Conservation (phyloP, 1,284 basidiomycete genomes). For the Tylopilus orsonianus region DNA sequence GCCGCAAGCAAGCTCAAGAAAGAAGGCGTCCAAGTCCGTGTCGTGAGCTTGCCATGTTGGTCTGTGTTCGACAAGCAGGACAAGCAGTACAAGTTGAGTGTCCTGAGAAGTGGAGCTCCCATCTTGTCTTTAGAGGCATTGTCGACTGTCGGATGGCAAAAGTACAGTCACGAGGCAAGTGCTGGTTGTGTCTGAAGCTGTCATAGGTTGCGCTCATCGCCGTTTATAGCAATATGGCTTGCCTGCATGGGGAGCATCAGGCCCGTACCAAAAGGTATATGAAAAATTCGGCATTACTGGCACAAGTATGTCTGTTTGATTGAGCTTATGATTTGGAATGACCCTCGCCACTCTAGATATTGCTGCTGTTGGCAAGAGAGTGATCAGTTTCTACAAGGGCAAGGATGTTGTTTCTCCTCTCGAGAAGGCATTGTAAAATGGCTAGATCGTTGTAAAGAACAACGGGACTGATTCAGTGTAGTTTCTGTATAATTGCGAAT, state of each 20-base stretch:
- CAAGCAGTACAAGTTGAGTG: constrained; percentile 77
- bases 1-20: constrained; percentile 77
- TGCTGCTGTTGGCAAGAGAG: constrained; percentile 79
- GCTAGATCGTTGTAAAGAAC: not conserved
- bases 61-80: constrained; percentile 86
- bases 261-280: constrained; percentile 87
- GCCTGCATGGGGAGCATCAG: constrained; percentile 83
- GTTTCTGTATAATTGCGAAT: constrained; percentile 14
- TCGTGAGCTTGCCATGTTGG: constrained; percentile 91
- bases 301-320: constrained; percentile 49
- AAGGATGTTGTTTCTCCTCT: constrained; percentile 77
- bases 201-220: constrained; percentile 11
- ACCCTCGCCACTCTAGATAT: constrained; percentile 51
- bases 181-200: not conserved
- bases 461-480: constrained; percentile 14
- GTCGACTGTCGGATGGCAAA: constrained; percentile 79
- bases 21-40: constrained; percentile 77
- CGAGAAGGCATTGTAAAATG: constrained; percentile 58
- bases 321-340: constrained; percentile 1
- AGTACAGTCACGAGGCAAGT: constrained; percentile 79
- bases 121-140: constrained; percentile 89
- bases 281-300: constrained; percentile 87
- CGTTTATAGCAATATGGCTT: constrained; percentile 69
- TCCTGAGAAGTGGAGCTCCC: constrained; percentile 86
- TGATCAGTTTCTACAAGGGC: constrained; percentile 86